phyloP scores from a whole-genome alignment of 2,329 filamentous ascomycete species.

The Sporothrix protearum region DNA sequence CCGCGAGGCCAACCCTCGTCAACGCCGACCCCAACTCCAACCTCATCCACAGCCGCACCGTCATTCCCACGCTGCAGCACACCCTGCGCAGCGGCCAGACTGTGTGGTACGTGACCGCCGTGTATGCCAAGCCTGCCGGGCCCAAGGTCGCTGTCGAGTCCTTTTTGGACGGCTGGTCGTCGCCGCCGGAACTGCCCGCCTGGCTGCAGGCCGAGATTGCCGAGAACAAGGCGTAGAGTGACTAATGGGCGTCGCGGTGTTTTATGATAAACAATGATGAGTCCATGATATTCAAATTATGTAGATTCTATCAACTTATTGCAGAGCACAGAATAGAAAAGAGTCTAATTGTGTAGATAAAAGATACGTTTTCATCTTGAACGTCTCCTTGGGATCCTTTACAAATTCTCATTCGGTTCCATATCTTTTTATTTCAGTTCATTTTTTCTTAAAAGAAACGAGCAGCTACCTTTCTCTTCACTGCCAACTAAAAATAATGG shows the following conservation, averaged over 20 bases:
- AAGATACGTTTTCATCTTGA: no score
- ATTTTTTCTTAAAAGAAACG: no score
- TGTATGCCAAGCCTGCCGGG: conserved; percentile 65
- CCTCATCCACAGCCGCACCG: conserved; percentile 66
- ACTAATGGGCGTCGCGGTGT: background rate
- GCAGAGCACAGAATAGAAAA: no score
- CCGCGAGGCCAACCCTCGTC: conserved; percentile 60
- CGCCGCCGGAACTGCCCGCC: conserved; percentile 53
- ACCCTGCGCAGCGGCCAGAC: conserved; percentile 56
- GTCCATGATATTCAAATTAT: background rate
- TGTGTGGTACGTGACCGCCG: conserved; percentile 65
- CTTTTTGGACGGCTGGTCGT: conserved; percentile 61
- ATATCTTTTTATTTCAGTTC: no score
- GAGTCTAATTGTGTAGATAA: no score
- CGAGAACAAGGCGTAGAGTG: background rate
- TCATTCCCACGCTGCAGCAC: conserved; percentile 66
- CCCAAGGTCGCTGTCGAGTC: conserved; percentile 48
- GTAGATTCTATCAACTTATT: no score
- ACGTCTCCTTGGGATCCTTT: no score
- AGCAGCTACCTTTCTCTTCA: no score
- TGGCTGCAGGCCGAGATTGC: conserved; percentile 57
- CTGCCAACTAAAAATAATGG: no score
- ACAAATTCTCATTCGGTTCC: no score
- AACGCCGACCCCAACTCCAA: conserved; percentile 79
- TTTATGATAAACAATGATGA: background rate